Base-by-base conservation (phyloP, 176 grass and related monocot genomes). In the Raddia guianensis region DNA sequence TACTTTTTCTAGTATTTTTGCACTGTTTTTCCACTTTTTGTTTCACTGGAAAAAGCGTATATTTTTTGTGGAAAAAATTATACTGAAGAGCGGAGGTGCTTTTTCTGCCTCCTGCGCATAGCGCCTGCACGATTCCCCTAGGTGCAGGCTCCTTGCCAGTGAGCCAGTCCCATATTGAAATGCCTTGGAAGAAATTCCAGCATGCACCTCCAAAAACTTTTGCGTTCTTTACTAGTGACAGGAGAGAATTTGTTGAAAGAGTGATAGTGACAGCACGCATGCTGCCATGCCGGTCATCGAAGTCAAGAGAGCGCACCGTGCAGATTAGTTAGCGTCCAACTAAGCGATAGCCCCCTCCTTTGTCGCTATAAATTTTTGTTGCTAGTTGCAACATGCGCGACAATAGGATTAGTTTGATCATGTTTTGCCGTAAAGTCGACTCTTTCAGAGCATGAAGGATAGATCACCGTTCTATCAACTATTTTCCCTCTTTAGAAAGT, bases 231-330 rank as follows among this genome's bases (percentile, higher is more conserved):
- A 44, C 8, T 11, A 45, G 33, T 21, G 21, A 49, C 45, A 55
- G 13, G 73, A 9, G 12, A 75, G 12, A 75, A 40, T 61, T 59
- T 75, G 16, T 0, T 21, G 18, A 6, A 75, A 34, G 5, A 18
- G 35, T 44, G 10, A 15, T 37, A 4, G 5, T 6, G 19, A 13
- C 52, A 14, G 73, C 12, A 52, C 8, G 37, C 54, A 42, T 0
- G 27, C 27, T 27, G 27, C 27, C 27, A 27, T 27, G 16, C 35
- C 4, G 50, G 32, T 8, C 46, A 44, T 43, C 47, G 70, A 74
- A 82, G 70, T 82, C 80, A 83, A 66, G 48, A 43, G 12, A 47
- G 6, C 9, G 40, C 6, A 14, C 14, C 21, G 3, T 75, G 45
- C 2, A 37, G 12, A 20, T 70, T 21, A 20, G 16, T 43, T 73